phyloP scores from a whole-genome alignment of 345 rosid species.

The Anacardium occidentale region DNA sequence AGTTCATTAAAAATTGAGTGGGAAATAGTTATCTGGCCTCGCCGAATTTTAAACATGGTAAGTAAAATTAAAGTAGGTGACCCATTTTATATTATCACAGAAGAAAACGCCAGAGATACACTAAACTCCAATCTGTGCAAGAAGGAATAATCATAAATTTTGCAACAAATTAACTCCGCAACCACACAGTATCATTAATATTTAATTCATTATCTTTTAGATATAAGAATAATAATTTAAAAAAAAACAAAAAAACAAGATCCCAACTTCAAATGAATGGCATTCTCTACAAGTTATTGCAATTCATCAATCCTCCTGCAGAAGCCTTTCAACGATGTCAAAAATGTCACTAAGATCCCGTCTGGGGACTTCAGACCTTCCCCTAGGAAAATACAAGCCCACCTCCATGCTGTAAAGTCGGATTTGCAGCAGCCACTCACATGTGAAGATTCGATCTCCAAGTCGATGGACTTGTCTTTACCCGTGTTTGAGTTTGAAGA shows the following conservation, averaged over 20 bases:
- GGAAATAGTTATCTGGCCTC: too few relatives aligned
- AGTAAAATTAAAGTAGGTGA: not conserved
- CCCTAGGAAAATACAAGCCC: constrained; percentile 1
- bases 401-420: not conserved
- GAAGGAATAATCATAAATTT: constrained; percentile 1
- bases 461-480: constrained; percentile 8
- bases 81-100: not conserved
- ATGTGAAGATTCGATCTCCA: not conserved
- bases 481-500: constrained; percentile 29
- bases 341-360: not conserved
- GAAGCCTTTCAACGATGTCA: constrained; percentile 8
- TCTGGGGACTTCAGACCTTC: not conserved
- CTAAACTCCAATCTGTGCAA: not conserved
- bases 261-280: constrained; percentile 17
- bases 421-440: constrained; percentile 10
- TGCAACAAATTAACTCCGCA: not conserved
- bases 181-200: not conserved
- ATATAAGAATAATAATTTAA: not conserved
- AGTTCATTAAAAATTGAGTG: too few relatives aligned
- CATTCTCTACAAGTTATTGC: constrained; percentile 21
- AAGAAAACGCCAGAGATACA: not conserved
- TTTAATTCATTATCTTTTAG: not conserved
- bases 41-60: too few relatives aligned
- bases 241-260: not conserved
- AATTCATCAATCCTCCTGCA: constrained; percentile 7